Evolutionary conservation across 139 green algal genomes (phyloP).

Genomic region (Parachlorella kessleri): DNA sequence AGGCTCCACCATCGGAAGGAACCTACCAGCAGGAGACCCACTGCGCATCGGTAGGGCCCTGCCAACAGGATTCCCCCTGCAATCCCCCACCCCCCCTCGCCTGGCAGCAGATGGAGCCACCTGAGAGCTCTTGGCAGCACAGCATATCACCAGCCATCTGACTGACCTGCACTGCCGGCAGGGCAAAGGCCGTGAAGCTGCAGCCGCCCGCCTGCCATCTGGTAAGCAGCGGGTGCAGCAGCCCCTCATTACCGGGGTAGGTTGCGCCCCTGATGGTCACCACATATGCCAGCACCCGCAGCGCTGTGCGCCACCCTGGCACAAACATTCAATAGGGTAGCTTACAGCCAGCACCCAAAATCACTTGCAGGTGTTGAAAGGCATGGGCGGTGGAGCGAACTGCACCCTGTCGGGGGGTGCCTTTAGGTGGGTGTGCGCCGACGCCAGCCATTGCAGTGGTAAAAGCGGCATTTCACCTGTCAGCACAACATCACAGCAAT

Average conservation of each 20-base stretch:
- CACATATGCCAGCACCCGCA: slow-evolving; percentile 62
- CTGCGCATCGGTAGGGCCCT: too few species aligned
- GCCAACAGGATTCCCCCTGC: too few species aligned
- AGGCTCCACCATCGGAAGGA: too few species aligned
- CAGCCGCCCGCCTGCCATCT: slow-evolving; percentile 39
- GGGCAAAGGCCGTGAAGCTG: slow-evolving; percentile 22
- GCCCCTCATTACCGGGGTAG: slow-evolving; percentile 38
- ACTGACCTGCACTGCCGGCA: slow-evolving; percentile 23
- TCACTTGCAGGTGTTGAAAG: background rate
- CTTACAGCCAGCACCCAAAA: background rate
- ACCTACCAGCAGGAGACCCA: too few species aligned
- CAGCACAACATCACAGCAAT: too few species aligned
- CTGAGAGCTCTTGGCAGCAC: too few species aligned
- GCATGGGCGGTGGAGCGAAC: too few species aligned
- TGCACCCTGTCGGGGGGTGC: background rate
- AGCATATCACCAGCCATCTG: too few species aligned
- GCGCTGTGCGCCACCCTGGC: slow-evolving; percentile 30
- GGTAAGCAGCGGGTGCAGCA: slow-evolving; percentile 57
- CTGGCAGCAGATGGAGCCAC: too few species aligned
- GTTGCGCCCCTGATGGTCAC: slow-evolving; percentile 61
- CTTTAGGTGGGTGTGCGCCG: background rate
- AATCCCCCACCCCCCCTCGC: too few species aligned
- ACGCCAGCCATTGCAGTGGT: too few species aligned
- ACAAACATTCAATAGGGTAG: background rate
- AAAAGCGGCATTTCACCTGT: too few species aligned